phyloP scores from a whole-genome alignment of 129 eudicot species.

The Lonicera japonica region DNA sequence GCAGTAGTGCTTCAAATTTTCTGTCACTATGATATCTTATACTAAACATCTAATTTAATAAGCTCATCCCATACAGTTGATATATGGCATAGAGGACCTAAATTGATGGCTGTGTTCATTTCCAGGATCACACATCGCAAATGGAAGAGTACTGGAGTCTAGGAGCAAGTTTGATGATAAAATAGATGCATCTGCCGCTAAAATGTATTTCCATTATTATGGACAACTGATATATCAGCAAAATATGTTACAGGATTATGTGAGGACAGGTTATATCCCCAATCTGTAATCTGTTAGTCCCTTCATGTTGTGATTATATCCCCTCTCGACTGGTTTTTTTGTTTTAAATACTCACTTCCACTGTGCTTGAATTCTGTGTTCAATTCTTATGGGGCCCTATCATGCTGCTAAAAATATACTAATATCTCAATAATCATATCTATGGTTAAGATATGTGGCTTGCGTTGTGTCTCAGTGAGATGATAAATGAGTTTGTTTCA shows the following conservation, averaged over 20 bases:
- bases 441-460: neutral
- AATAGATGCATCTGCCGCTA: constrained; percentile 90
- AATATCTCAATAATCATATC: constrained; percentile 3
- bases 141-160: constrained; percentile 46
- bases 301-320: neutral
- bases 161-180: constrained; percentile 88
- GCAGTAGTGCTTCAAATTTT: neutral
- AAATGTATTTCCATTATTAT: constrained; percentile 95
- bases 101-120: constrained; percentile 11
- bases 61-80: neutral
- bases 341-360: neutral
- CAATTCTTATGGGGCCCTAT: constrained; percentile 8
- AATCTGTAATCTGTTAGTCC: neutral
- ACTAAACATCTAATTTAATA: neutral
- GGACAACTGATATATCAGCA: constrained; percentile 96
- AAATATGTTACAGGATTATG: constrained; percentile 98
- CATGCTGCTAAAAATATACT: constrained; percentile 2
- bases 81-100: neutral
- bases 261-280: constrained; percentile 82
- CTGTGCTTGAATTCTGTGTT: constrained; percentile 1
- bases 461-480: constrained; percentile 4
- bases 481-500: constrained; percentile 20
- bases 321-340: constrained; percentile 4
- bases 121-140: constrained; percentile 51
- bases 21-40: neutral